Evolutionary conservation across 2,329 filamentous ascomycete species (phyloP).

Genomic region (Lasiodiplodia citricola): DNA sequence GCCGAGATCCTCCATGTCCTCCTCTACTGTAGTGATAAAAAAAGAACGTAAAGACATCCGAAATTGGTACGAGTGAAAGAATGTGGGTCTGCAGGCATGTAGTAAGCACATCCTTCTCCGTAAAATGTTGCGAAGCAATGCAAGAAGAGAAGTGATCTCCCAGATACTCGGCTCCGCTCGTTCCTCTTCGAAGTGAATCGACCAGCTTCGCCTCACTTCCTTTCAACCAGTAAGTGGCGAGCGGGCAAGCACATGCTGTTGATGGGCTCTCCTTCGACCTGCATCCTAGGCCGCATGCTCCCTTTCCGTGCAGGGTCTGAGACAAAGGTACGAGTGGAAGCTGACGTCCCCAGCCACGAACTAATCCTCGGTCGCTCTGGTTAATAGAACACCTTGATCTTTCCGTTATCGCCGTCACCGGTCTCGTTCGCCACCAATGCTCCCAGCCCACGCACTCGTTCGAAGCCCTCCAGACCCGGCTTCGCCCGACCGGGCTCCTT

Average conservation of each 20-base stretch:
- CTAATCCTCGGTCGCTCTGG: no score
- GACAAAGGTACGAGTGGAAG: background rate
- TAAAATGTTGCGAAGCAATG: background rate
- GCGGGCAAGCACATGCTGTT: background rate
- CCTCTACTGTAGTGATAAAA: background rate
- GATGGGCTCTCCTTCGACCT: background rate
- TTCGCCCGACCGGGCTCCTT: background rate
- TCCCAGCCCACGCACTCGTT: background rate
- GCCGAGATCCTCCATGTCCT: background rate
- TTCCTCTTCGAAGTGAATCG: no score
- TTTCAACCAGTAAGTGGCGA: background rate
- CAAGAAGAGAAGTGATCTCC: background rate
- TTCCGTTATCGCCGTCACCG: background rate
- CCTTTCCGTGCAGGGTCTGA: background rate
- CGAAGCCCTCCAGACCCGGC: background rate
- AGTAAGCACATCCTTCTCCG: background rate
- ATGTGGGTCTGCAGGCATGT: background rate
- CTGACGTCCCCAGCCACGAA: no score
- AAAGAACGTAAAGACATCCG: background rate
- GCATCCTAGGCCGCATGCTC: background rate
- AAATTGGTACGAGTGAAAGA: background rate
- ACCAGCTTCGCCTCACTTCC: background rate
- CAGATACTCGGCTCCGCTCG: background rate
- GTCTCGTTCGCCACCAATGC: background rate
- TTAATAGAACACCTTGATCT: slow-evolving; percentile 22